Evolutionary conservation across 495 filamentous ascomycete genomes (phyloP).

Genomic region (Lasiosphaeriaceae sp.): DNA sequence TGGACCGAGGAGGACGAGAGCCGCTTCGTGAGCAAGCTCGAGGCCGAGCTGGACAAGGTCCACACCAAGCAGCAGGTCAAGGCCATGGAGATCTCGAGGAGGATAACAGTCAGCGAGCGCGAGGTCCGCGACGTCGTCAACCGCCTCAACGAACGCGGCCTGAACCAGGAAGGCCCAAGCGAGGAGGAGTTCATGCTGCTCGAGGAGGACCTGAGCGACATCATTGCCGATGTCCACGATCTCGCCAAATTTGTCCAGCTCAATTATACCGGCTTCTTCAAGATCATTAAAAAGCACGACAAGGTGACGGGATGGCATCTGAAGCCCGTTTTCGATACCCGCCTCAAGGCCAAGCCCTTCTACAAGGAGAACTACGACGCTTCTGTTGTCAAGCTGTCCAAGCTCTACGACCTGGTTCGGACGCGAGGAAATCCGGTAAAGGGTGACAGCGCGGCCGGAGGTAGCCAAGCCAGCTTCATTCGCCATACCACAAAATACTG

Average conservation of each 20-base stretch:
- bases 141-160: constrained; percentile 57
- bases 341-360: constrained; percentile 92
- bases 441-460: constrained; percentile 88
- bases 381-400: constrained; percentile 91
- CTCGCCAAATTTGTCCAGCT: constrained; percentile 97
- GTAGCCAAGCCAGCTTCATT: constrained; percentile 90
- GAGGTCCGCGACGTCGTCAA: constrained; percentile 86
- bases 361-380: constrained; percentile 98
- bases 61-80: constrained; percentile 95
- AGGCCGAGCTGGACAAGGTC: constrained; percentile 92
- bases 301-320: constrained; percentile 95
- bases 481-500: constrained; percentile 99
- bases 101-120: constrained; percentile 79
- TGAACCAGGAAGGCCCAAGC: constrained; percentile 55
- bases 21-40: constrained; percentile 78
- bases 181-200: constrained; percentile 94
- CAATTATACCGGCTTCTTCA: constrained; percentile 99
- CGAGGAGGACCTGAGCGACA: constrained; percentile 93
- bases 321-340: constrained; percentile 87
- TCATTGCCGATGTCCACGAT: constrained; percentile 98
- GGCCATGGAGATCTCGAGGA: constrained; percentile 84
- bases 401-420: constrained; percentile 89
- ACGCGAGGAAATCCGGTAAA: constrained; percentile 88
- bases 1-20: constrained; percentile 95
- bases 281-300: constrained; percentile 99